Base-by-base conservation (phyloP, 495 filamentous ascomycete genomes). In the Rostrohypoxylon terebratum region DNA sequence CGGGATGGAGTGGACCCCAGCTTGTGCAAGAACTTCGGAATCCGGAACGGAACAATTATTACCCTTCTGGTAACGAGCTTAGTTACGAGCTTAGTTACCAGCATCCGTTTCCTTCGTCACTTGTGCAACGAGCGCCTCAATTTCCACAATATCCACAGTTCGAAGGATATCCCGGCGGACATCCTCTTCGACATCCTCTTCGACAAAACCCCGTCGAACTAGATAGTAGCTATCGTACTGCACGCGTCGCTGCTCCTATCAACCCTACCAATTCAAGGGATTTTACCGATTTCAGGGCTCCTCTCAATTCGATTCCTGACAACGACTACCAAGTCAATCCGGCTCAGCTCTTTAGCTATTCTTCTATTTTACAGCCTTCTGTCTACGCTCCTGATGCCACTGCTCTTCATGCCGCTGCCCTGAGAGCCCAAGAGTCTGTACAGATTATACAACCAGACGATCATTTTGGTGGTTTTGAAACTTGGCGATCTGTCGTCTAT, bases 321-420 rank as follows among this genome's bases (percentile, higher is more conserved):
- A 2, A 53, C 54, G 60, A 28, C 28, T 5, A 65, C 8, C 34
- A 45, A 1, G 4, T 70, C 8, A 13, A 60, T 23, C 53, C 44
- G 13, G 54, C 59, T 3, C 54, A 55, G 44, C 58, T 62, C 45
- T 62, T 25, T 13, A n/a, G 11, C 13, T n/a, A n/a, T 53, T 11
- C 48, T 28, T 9, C 48, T 28, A 28, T 5, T n/a, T n/a, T 20
- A 8, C 4, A 5, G 1, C 42, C 42, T 45, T 9, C 13, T 53
- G 2, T 23, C 8, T 31, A n/a, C 16, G 23, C 23, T 8, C 23
- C 48, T 33, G 23, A 23, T 28, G 48, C 23, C 48, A 8, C 23
- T 53, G 14, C 11, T 53, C 48, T 28, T 28, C 28, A 23, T 28
- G 48, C 48, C 23, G 3, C 23, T 53, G 14, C 11, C 16, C 48